Conservation (phyloP, 1,284 basidiomycete genomes). For the Marasmius fiardii region DNA sequence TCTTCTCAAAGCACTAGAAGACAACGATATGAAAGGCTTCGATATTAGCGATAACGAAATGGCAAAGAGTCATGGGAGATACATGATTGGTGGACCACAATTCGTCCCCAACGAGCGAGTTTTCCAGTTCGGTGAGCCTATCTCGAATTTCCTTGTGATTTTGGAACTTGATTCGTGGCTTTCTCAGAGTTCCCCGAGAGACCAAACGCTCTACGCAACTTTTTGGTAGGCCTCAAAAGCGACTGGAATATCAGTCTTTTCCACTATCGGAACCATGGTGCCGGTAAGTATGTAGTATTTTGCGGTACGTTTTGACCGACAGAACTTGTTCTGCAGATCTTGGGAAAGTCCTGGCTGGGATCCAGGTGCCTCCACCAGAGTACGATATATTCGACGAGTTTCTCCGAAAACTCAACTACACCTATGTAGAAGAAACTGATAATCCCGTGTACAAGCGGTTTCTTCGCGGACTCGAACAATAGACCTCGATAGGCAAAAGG, state of each 20-base stretch:
- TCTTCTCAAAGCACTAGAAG: constrained; percentile 61
- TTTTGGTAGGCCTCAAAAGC: constrained; percentile 77
- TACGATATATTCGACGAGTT: constrained; percentile 17
- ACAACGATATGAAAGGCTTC: constrained; percentile 74
- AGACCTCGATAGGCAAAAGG: not conserved
- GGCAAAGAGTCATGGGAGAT: constrained; percentile 92
- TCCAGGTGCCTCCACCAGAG: constrained; percentile 74
- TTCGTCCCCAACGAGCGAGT: constrained; percentile 83
- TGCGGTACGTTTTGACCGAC: constrained; percentile 10
- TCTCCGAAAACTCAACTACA: constrained; percentile 34
- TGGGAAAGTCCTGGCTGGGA: constrained; percentile 88
- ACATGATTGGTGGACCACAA: constrained; percentile 88
- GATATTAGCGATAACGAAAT: constrained; percentile 96
- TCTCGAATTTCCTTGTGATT: not conserved
- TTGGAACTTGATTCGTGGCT: constrained; percentile 5
- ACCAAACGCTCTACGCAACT: constrained; percentile 88
- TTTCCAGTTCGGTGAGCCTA: constrained; percentile 84
- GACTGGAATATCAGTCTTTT: constrained; percentile 97
- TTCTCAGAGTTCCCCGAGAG: constrained; percentile 91
- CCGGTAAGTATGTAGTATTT: constrained; percentile 53
- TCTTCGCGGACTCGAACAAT: constrained; percentile 26
- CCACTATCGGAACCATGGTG: constrained; percentile 97
- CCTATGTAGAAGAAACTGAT: constrained; percentile 90
- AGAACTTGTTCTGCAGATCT: constrained; percentile 54
- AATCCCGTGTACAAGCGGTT: constrained; percentile 85